phyloP scores from a whole-genome alignment of 306 rosid genomes.

The Prunus salicina region DNA sequence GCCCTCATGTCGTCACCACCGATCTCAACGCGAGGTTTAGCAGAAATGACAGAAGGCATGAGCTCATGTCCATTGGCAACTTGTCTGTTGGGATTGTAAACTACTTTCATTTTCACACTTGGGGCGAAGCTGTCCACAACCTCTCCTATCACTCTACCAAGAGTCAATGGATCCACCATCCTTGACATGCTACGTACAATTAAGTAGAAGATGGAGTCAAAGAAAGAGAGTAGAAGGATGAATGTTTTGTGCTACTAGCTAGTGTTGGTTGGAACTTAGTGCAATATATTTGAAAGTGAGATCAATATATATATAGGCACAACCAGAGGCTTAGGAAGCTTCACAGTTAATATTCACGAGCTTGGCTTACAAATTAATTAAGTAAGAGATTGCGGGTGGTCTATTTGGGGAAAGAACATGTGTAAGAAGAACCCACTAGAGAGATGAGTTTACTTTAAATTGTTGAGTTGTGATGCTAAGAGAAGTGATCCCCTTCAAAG shows the following conservation, averaged over 20 bases:
- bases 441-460: background rate
- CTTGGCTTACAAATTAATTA: background rate
- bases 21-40: slow-evolving; percentile 72
- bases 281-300: slow-evolving; percentile 14
- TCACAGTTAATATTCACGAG: background rate
- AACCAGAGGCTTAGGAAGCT: background rate
- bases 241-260: slow-evolving; percentile 5
- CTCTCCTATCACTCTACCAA: slow-evolving; percentile 88
- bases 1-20: slow-evolving; percentile 78
- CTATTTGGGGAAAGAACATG: slow-evolving; percentile 37
- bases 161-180: slow-evolving; percentile 48
- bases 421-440: background rate
- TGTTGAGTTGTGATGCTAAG: background rate
- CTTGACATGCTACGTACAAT: slow-evolving; percentile 34
- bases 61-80: slow-evolving; percentile 79
- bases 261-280: slow-evolving; percentile 3
- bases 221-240: background rate
- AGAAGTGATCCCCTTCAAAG: slow-evolving; percentile 21
- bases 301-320: slow-evolving; percentile 46
- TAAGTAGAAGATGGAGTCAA: too few species aligned
- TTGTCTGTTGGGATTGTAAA: slow-evolving; percentile 55
- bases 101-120: slow-evolving; percentile 64
- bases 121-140: slow-evolving; percentile 82
- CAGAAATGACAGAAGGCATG: slow-evolving; percentile 51
- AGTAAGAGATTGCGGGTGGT: background rate